Evolutionary conservation across 306 rosid species (phyloP).

Genomic region (Argentina anserina): DNA sequence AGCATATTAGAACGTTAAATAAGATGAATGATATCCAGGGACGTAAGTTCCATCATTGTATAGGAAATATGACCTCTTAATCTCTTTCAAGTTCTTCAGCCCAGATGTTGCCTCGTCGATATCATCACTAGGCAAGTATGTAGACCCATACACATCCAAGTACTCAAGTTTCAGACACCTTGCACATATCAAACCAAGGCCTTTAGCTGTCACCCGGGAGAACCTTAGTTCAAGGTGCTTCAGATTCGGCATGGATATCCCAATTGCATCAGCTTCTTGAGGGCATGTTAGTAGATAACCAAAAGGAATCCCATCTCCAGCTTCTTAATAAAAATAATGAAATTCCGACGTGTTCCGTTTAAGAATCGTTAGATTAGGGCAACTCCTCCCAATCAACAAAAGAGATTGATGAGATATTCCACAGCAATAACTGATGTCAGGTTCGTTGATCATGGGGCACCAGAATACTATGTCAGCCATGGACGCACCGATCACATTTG

Average conservation of each 20-base stretch:
- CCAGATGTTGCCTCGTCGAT: constrained; percentile 50
- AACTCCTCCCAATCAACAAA: constrained; percentile 44
- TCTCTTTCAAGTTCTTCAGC: constrained; percentile 42
- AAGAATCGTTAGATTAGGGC: constrained; percentile 61
- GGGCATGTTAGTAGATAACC: constrained; percentile 68
- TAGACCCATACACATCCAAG: constrained; percentile 80
- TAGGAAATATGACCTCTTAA: constrained; percentile 46
- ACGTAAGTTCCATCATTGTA: constrained; percentile 27
- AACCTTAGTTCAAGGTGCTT: constrained; percentile 72
- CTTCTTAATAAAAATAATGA: constrained; percentile 57
- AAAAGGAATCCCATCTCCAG: constrained; percentile 58
- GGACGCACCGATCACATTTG: constrained; percentile 65
- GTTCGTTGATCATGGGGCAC: constrained; percentile 45
- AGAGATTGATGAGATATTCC: constrained; percentile 48
- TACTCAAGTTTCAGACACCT: constrained; percentile 68
- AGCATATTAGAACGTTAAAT: constrained; percentile 18
- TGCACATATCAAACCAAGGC: constrained; percentile 49
- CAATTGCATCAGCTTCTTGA: constrained; percentile 80
- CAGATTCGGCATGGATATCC: constrained; percentile 62
- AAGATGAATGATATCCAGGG: too few relatives aligned
- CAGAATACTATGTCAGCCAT: constrained; percentile 45
- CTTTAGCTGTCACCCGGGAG: constrained; percentile 59
- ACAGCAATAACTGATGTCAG: constrained; percentile 61
- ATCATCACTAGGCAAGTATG: constrained; percentile 66
- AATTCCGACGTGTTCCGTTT: constrained; percentile 66